These are phyloP conservation scores for Pyrus betulifolia DNA, from an alignment of 306 rosid genomes.

Conservation along the genomic window DNA sequence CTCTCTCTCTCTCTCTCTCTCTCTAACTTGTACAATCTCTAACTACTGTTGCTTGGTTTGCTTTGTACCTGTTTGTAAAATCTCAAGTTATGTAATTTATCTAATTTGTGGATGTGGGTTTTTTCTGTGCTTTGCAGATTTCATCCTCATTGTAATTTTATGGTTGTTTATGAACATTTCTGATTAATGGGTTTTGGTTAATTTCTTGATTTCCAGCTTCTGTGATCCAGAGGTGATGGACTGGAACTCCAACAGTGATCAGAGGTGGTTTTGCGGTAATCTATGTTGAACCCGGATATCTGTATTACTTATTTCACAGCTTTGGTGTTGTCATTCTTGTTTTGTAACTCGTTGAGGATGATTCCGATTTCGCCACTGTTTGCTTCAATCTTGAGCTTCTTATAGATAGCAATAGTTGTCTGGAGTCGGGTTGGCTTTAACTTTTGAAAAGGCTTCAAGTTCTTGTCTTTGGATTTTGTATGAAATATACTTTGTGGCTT, in stretches of 20 bases:
- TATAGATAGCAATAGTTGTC: not conserved
- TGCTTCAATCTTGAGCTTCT: conserved; percentile 6
- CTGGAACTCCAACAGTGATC: conserved; percentile 54
- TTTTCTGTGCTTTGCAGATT: not conserved
- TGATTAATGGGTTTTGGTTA: conserved; percentile 15
- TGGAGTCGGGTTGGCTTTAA: not conserved
- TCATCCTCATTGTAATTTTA: not conserved
- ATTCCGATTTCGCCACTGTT: conserved; percentile 13
- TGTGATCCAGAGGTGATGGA: conserved; percentile 48
- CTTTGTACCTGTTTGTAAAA: not conserved
- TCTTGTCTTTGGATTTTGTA: conserved; percentile 25
- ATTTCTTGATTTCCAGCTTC: conserved; percentile 28
- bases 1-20: not conserved
- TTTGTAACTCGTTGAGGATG: conserved; percentile 1
- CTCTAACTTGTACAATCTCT: not conserved
- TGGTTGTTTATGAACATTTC: not conserved
- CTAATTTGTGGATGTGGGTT: not conserved
- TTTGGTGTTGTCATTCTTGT: conserved; percentile 15
- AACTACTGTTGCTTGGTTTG: not conserved
- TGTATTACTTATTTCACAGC: conserved; percentile 26
- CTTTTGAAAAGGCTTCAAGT: conserved; percentile 4
- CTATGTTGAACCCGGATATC: conserved; percentile 4
- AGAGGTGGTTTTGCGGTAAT: conserved; percentile 36
- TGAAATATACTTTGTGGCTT: conserved; percentile 22
- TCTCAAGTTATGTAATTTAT: not conserved